phyloP scores from a whole-genome alignment of 345 rosid genomes.

The Eucalyptus sp. region DNA sequence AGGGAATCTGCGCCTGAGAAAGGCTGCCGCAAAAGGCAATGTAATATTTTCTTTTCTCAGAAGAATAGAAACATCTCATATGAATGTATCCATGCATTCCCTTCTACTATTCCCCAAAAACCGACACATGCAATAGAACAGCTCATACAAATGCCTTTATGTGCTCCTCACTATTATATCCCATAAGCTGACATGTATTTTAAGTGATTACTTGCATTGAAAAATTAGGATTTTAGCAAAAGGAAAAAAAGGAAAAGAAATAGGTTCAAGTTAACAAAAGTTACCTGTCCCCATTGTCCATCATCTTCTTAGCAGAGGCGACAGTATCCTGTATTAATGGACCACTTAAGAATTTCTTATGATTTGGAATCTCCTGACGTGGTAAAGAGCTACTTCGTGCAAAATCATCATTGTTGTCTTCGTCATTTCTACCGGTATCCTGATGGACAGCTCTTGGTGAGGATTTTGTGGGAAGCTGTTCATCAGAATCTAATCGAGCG shows the following conservation, averaged over 20 bases:
- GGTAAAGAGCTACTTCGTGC: conserved; percentile 29
- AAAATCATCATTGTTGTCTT: conserved; percentile 18
- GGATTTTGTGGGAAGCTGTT: conserved; percentile 6
- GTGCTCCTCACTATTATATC: neutral
- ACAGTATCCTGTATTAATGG: conserved; percentile 25
- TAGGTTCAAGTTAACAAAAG: neutral
- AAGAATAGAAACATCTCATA: neutral
- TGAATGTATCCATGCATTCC: neutral
- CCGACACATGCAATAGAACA: neutral
- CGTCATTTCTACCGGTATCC: conserved; percentile 16
- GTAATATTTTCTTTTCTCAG: neutral
- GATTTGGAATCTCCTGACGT: conserved; percentile 29
- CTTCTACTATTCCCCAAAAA: neutral
- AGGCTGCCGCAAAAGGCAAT: neutral
- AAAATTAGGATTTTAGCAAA: neutral
- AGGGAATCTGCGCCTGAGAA: neutral
- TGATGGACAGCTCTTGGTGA: conserved; percentile 14
- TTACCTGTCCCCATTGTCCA: neutral
- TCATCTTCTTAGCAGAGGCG: conserved; percentile 6
- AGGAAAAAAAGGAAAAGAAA: neutral
- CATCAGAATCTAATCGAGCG: conserved; percentile 27
- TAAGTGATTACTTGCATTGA: neutral
- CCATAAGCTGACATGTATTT: neutral
- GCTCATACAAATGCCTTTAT: neutral
- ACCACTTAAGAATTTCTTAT: conserved; percentile 50